phyloP scores from a whole-genome alignment of 139 green algal genomes.

The Pseudopediastrum boryanum region DNA sequence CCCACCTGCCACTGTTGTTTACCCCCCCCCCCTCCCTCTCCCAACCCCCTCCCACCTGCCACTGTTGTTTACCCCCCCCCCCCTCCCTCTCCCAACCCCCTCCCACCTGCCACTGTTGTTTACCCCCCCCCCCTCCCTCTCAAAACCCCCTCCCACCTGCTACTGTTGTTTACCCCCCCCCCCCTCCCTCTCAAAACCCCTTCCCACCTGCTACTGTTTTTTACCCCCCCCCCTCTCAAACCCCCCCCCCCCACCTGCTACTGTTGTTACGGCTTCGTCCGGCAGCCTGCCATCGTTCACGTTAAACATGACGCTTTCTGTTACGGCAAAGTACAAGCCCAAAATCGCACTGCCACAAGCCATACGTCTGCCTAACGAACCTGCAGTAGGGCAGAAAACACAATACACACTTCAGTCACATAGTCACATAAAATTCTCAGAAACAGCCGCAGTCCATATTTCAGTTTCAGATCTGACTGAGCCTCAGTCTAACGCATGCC shows the following conservation, averaged over 20 bases:
- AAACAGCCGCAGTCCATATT: background rate
- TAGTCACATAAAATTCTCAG: background rate
- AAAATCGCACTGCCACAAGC: conserved; percentile 81
- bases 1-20: too few species aligned
- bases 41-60: too few species aligned
- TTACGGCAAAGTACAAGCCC: conserved; percentile 77
- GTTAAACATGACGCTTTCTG: conserved; percentile 66
- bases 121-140: background rate
- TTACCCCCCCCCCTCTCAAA: background rate
- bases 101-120: background rate
- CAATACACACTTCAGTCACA: background rate
- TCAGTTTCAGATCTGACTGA: background rate
- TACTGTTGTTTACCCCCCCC: background rate
- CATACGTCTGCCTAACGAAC: conserved; percentile 45
- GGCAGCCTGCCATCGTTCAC: conserved; percentile 63
- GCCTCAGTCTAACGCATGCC: background rate
- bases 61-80: too few species aligned
- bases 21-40: too few species aligned
- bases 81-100: too few species aligned
- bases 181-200: too few species aligned
- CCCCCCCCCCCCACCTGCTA: conserved; percentile 55
- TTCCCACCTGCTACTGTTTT: background rate
- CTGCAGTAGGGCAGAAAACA: conserved; percentile 2
- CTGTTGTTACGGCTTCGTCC: conserved; percentile 62
- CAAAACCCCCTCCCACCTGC: background rate